Conservation (phyloP, 495 filamentous ascomycete genomes). For the Patellaria atrata region DNA sequence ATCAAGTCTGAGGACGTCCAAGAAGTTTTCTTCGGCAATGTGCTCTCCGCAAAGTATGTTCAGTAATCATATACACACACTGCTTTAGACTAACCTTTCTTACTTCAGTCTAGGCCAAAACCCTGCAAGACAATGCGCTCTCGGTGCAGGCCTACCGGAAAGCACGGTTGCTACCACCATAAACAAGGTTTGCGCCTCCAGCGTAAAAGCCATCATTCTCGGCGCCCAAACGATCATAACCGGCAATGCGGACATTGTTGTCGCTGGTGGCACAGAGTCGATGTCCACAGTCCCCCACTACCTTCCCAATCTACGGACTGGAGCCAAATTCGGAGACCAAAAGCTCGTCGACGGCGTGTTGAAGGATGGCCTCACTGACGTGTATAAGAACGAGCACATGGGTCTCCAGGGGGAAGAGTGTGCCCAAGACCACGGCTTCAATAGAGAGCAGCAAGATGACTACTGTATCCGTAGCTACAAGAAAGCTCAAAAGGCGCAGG, state of each 20-base stretch:
- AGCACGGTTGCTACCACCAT: slow-evolving; percentile 77
- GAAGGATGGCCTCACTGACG: slow-evolving; percentile 84
- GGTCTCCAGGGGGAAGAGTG: slow-evolving; percentile 86
- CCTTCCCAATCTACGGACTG: slow-evolving; percentile 64
- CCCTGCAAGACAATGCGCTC: slow-evolving; percentile 83
- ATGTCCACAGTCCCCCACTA: slow-evolving; percentile 99
- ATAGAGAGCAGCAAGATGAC: slow-evolving; percentile 71
- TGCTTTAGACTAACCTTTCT: too few relatives aligned
- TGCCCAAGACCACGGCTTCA: slow-evolving; percentile 66
- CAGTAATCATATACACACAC: slow-evolving; percentile 3
- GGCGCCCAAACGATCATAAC: slow-evolving; percentile 94
- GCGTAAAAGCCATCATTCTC: slow-evolving; percentile 84
- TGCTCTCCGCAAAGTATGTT: slow-evolving; percentile 80
- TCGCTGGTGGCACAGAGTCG: slow-evolving; percentile 88
- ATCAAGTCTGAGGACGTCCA: slow-evolving; percentile 77
- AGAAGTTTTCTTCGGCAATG: slow-evolving; percentile 96
- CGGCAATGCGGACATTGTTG: slow-evolving; percentile 74
- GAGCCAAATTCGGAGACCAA: slow-evolving; percentile 82
- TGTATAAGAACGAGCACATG: slow-evolving; percentile 89
- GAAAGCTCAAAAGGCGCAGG: slow-evolving; percentile 74
- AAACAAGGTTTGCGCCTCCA: slow-evolving; percentile 97
- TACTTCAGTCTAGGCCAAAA: slow-evolving; percentile 75
- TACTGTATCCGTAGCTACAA: slow-evolving; percentile 89
- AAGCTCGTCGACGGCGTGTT: slow-evolving; percentile 77
- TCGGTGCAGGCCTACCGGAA: slow-evolving; percentile 69